A percentile compares a stretch with the other conserved stretches of the same genome.
These are phyloP conservation scores for Colletotrichum euphorbiae DNA, from an alignment of 2,329 filamentous ascomycete species.

Conservation along the genomic window DNA sequence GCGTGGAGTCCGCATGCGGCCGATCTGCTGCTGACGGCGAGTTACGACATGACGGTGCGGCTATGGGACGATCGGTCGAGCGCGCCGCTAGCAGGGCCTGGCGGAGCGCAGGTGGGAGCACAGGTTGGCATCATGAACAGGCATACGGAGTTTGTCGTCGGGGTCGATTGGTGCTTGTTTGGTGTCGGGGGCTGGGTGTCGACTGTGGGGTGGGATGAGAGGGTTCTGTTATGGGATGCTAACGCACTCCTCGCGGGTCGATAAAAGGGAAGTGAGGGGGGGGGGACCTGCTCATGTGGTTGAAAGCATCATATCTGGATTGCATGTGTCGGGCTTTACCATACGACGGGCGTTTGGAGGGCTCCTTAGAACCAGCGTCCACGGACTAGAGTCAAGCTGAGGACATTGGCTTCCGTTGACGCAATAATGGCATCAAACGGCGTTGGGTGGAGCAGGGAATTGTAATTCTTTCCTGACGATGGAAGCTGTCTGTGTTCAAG, in stretches of 20 bases:
- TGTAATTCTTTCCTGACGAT: not conserved
- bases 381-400: not conserved
- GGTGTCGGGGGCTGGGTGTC: conserved; percentile 96
- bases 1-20: conserved; percentile 95
- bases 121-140: conserved; percentile 89
- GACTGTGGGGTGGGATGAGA: conserved; percentile 94
- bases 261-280: conserved; percentile 29
- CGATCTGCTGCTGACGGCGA: conserved; percentile 87
- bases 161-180: conserved; percentile 98
- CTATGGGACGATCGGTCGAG: conserved; percentile 84
- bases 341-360: conserved; percentile 19
- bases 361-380: not conserved
- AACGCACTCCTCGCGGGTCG: conserved; percentile 56
- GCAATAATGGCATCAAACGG: conserved; percentile 8
- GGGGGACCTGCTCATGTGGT: too few relatives aligned
- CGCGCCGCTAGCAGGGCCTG: conserved; percentile 51
- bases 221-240: conserved; percentile 92
- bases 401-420: not conserved
- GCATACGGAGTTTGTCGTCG: conserved; percentile 96
- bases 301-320: not conserved
- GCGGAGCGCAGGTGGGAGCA: conserved; percentile 64
- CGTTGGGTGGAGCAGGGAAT: not conserved
- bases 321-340: not conserved
- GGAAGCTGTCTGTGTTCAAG: not conserved
- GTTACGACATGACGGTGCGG: conserved; percentile 98